Evolutionary conservation across 306 rosid genomes (phyloP).

Genomic region (Bauhinia variegata): DNA sequence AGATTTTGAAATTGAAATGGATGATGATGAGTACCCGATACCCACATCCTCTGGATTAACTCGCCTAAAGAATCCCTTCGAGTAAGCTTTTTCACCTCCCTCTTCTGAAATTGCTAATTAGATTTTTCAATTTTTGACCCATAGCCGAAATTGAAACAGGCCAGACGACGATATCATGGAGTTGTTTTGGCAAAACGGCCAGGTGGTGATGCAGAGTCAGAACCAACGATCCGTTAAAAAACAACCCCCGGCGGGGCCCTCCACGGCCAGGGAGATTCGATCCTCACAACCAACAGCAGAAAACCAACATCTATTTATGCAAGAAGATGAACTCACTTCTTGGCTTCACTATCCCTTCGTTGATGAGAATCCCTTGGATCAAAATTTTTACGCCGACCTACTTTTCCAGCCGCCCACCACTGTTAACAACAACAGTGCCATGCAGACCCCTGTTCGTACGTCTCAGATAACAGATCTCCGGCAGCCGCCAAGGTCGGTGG

Average conservation of each 20-base stretch:
- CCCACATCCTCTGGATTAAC: slow-evolving; percentile 39
- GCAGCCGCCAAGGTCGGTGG: slow-evolving; percentile 10
- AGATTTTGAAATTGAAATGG: slow-evolving; percentile 57
- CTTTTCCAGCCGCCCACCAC: slow-evolving; percentile 32
- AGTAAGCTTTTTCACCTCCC: slow-evolving; percentile 37
- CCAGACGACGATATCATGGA: slow-evolving; percentile 67
- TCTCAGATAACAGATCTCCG: slow-evolving; percentile 38
- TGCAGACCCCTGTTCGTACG: slow-evolving; percentile 25
- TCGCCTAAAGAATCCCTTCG: slow-evolving; percentile 49
- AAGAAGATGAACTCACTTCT: slow-evolving; percentile 75
- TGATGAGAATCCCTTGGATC: slow-evolving; percentile 62
- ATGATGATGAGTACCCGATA: slow-evolving; percentile 45
- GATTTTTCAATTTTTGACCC: not conserved
- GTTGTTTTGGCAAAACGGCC: slow-evolving; percentile 80
- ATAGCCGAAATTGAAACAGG: slow-evolving; percentile 43
- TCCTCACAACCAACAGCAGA: slow-evolving; percentile 32
- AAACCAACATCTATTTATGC: slow-evolving; percentile 60
- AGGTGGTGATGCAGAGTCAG: slow-evolving; percentile 60
- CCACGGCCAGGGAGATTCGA: slow-evolving; percentile 37
- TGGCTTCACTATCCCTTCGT: slow-evolving; percentile 72
- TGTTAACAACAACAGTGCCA: slow-evolving; percentile 15
- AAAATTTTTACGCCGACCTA: slow-evolving; percentile 54
- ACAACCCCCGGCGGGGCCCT: slow-evolving; percentile 38
- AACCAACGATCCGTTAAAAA: slow-evolving; percentile 52
- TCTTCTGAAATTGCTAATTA: not conserved